Conservation (phyloP, 768 basidiomycete species). For the Gymnopilus junonius region DNA sequence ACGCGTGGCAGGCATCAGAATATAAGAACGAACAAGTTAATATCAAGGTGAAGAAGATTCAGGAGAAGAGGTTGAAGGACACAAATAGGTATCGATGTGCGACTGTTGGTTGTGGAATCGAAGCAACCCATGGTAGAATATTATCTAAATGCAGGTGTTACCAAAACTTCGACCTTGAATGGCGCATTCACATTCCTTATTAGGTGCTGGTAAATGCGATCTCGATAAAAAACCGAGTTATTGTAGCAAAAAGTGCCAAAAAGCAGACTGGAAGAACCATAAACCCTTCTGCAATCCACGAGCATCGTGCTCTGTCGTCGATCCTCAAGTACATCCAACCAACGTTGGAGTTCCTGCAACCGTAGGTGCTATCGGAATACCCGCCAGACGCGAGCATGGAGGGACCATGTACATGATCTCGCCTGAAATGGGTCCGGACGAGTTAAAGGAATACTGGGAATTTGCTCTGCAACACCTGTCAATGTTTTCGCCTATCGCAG, state of each 20-base stretch:
- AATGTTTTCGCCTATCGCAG: background rate
- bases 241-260: constrained; percentile 34
- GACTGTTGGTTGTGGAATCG: constrained; percentile 26
- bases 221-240: constrained; percentile 36
- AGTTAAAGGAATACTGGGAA: constrained; percentile 24
- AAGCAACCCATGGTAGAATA: constrained; percentile 29
- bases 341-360: constrained; percentile 13
- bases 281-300: constrained; percentile 38
- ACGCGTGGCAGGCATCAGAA: constrained; percentile 23
- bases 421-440: constrained; percentile 29
- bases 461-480: background rate
- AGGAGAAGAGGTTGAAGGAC: constrained; percentile 27
- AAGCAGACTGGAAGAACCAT: constrained; percentile 38
- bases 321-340: constrained; percentile 10
- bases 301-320: constrained; percentile 34
- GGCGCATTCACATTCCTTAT: background rate
- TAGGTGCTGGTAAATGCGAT: constrained; percentile 35
- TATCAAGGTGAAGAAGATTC: constrained; percentile 19
- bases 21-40: constrained; percentile 21
- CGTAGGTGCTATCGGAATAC: constrained; percentile 23
- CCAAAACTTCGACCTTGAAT: background rate
- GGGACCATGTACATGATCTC: constrained; percentile 25
- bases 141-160: constrained; percentile 26
- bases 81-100: constrained; percentile 34
- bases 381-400: constrained; percentile 16